Percentiles rank a stretch among this genome's conserved stretches.
These are phyloP conservation scores for Cyamopsis tetragonoloba DNA, from an alignment of 306 rosid genomes.

Conservation along the genomic window DNA sequence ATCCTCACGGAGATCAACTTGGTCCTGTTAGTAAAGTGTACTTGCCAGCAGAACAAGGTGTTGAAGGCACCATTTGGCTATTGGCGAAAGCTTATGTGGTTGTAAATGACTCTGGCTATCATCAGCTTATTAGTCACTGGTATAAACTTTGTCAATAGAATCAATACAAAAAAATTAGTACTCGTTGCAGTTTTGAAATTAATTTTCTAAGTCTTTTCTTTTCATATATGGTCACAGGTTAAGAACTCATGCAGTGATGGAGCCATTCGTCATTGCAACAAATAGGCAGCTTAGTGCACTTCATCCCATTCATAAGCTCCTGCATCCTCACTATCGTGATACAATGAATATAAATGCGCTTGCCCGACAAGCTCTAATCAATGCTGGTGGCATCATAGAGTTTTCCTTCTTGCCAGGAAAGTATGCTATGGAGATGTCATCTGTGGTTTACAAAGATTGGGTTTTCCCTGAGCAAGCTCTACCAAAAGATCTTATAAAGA, in stretches of 20 bases:
- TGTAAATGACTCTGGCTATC: constrained; percentile 58
- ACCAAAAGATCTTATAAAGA: constrained; percentile 35
- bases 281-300: constrained; percentile 27
- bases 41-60: constrained; percentile 56
- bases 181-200: no score
- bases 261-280: constrained; percentile 46
- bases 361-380: constrained; percentile 22
- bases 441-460: constrained; percentile 30
- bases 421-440: constrained; percentile 36
- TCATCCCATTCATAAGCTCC: constrained; percentile 32
- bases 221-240: constrained; percentile 42
- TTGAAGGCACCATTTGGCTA: constrained; percentile 46
- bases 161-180: no score
- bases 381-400: constrained; percentile 28
- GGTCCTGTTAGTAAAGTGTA: constrained; percentile 50
- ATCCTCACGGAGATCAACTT: constrained; percentile 44
- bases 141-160: constrained; percentile 9
- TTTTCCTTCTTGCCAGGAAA: constrained; percentile 27
- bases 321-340: constrained; percentile 38
- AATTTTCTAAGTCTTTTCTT: no score
- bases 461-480: constrained; percentile 27
- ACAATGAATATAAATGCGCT: constrained; percentile 39
- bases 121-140: constrained; percentile 68
- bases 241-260: constrained; percentile 67
- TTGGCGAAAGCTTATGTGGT: constrained; percentile 66